Evolutionary conservation across 768 basidiomycete genomes (phyloP).

Genomic region (Porphyrellus cyaneotinctus): DNA sequence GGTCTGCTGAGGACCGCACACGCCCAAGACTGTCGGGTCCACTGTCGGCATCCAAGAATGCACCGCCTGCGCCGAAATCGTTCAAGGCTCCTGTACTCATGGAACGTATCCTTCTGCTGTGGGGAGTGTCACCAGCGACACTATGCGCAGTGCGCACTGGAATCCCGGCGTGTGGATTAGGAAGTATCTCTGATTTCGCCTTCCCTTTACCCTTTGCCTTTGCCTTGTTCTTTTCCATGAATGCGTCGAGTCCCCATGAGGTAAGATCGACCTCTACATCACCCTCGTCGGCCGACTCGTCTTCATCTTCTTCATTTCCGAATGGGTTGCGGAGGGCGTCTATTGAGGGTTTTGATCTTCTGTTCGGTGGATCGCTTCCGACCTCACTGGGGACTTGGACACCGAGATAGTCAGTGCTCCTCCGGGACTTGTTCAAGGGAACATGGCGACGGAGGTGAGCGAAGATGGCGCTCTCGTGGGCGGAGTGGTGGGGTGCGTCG

Average conservation of each 20-base stretch:
- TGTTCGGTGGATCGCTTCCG: constrained; percentile 46
- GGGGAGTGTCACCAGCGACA: constrained; percentile 38
- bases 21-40: constrained; percentile 39
- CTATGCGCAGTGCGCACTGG: constrained; percentile 41
- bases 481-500: constrained; percentile 54
- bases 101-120: constrained; percentile 49
- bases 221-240: constrained; percentile 66
- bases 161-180: constrained; percentile 40
- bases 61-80: constrained; percentile 45
- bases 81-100: constrained; percentile 66
- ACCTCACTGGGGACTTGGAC: constrained; percentile 63
- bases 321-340: constrained; percentile 74
- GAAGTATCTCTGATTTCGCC: constrained; percentile 36
- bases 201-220: constrained; percentile 38
- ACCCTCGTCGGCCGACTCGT: constrained; percentile 44
- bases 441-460: constrained; percentile 63
- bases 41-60: constrained; percentile 43
- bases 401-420: constrained; percentile 62
- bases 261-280: constrained; percentile 73
- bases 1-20: constrained; percentile 58
- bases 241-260: constrained; percentile 80
- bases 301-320: constrained; percentile 54
- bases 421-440: constrained; percentile 47
- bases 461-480: constrained; percentile 84
- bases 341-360: constrained; percentile 54